Evolutionary conservation across 805 yeast genomes (phyloP).

Genomic region (Ogataea angusta): DNA sequence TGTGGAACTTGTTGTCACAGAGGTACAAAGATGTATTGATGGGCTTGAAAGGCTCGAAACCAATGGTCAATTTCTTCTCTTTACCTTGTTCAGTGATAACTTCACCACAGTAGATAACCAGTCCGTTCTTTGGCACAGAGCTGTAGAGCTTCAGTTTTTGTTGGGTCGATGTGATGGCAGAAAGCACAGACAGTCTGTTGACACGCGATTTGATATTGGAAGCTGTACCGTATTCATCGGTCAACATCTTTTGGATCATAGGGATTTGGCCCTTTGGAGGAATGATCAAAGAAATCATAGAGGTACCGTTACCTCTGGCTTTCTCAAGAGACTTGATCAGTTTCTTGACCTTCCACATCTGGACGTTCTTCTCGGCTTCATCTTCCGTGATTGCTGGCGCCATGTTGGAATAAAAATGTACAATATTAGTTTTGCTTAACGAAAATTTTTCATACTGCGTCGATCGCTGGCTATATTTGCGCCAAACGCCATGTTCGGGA

Average conservation of each 20-base stretch:
- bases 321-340: constrained; percentile 79
- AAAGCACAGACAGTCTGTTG: constrained; percentile 88
- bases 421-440: constrained; percentile 7
- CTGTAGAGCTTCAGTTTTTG: constrained; percentile 90
- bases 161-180: constrained; percentile 98
- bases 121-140: constrained; percentile 89
- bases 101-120: constrained; percentile 98
- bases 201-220: constrained; percentile 97
- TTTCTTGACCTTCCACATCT: constrained; percentile 98
- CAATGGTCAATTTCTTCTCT: constrained; percentile 93
- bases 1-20: constrained; percentile 98
- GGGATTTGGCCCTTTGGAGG: constrained; percentile 96
- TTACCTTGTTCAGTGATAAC: constrained; percentile 96
- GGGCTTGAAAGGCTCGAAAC: constrained; percentile 98
- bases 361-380: constrained; percentile 94
- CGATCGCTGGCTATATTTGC: not conserved
- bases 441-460: constrained; percentile 11
- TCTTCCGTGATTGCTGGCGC: constrained; percentile 46
- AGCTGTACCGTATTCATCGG: constrained; percentile 99
- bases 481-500: too few relatives aligned
- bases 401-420: constrained; percentile 26
- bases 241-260: constrained; percentile 81
- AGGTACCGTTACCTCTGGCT: constrained; percentile 98
- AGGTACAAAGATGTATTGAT: constrained; percentile 93
- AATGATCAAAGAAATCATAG: constrained; percentile 94